Evolutionary conservation across 352 stramenopile genomes (phyloP).

Genomic region (Globisporangium orthogonon): DNA sequence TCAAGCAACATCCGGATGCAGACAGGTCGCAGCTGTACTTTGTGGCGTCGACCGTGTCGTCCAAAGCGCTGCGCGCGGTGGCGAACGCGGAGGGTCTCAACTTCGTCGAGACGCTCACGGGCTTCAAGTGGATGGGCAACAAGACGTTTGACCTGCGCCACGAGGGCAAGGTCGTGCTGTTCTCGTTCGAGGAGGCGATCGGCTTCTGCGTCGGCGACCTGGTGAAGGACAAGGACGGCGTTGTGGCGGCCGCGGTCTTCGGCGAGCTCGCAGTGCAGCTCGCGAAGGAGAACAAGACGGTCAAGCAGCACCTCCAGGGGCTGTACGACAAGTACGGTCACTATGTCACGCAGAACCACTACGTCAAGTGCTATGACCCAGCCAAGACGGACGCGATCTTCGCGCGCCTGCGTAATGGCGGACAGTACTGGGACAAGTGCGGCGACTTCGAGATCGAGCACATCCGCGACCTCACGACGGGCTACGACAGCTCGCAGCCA

Average conservation of each 20-base stretch:
- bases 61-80: constrained; percentile 94
- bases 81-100: constrained; percentile 89
- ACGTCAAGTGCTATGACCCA: constrained; percentile 94
- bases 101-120: constrained; percentile 97
- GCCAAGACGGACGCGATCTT: constrained; percentile 88
- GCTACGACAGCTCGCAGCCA: constrained; percentile 78
- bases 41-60: constrained; percentile 95
- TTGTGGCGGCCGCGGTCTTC: constrained; percentile 90
- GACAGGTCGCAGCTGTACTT: constrained; percentile 79
- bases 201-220: constrained; percentile 96
- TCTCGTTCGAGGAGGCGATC: constrained; percentile 98
- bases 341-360: constrained; percentile 97
- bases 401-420: constrained; percentile 85
- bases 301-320: constrained; percentile 71
- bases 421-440: constrained; percentile 80
- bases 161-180: constrained; percentile 90
- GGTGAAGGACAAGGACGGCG: constrained; percentile 98
- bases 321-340: constrained; percentile 95
- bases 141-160: constrained; percentile 68
- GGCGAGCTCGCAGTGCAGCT: constrained; percentile 86
- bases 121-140: constrained; percentile 99
- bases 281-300: constrained; percentile 46
- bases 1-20: constrained; percentile 45
- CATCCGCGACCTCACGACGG: constrained; percentile 87
- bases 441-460: constrained; percentile 74